phyloP scores from a whole-genome alignment of 352 stramenopile species.

The Blastocystis sp. region DNA sequence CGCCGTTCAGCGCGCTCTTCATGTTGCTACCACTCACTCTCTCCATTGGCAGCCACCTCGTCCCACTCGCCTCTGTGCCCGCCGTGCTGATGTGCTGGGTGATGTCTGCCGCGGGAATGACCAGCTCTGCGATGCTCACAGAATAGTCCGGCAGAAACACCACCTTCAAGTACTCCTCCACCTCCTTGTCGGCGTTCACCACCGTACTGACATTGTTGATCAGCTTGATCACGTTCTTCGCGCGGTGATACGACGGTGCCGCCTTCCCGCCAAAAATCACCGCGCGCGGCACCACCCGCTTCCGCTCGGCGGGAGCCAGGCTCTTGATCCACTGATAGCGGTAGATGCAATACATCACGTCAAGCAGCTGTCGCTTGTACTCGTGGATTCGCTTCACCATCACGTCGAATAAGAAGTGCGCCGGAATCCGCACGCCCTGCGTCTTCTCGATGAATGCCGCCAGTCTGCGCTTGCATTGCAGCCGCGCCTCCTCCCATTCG shows the following conservation, averaged over 20 bases:
- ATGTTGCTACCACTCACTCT: constrained; percentile 38
- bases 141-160: constrained; percentile 72
- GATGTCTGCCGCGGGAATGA: constrained; percentile 72
- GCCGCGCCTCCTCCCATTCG: constrained; percentile 70
- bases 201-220: constrained; percentile 70
- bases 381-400: constrained; percentile 72
- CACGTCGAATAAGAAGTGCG: constrained; percentile 66
- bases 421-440: constrained; percentile 55
- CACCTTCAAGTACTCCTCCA: constrained; percentile 70
- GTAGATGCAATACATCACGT: constrained; percentile 71
- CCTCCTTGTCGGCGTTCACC: constrained; percentile 71
- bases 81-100: constrained; percentile 72
- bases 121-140: constrained; percentile 71
- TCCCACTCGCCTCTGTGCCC: constrained; percentile 71
- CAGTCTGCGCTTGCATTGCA: constrained; percentile 66
- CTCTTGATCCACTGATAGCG: constrained; percentile 71
- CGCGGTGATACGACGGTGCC: constrained; percentile 71
- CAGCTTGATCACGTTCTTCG: constrained; percentile 73
- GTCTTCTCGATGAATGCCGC: constrained; percentile 68
- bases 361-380: constrained; percentile 73
- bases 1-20: constrained; percentile 71
- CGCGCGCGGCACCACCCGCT: constrained; percentile 70
- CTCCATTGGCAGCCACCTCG: constrained; percentile 15
- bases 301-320: constrained; percentile 42
- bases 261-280: constrained; percentile 72